Percentiles rank a stretch among this genome's conserved stretches.
Evolutionary conservation across 208 protist genomes (phyloP).

Genomic region (Wallacemonas collosoma): DNA sequence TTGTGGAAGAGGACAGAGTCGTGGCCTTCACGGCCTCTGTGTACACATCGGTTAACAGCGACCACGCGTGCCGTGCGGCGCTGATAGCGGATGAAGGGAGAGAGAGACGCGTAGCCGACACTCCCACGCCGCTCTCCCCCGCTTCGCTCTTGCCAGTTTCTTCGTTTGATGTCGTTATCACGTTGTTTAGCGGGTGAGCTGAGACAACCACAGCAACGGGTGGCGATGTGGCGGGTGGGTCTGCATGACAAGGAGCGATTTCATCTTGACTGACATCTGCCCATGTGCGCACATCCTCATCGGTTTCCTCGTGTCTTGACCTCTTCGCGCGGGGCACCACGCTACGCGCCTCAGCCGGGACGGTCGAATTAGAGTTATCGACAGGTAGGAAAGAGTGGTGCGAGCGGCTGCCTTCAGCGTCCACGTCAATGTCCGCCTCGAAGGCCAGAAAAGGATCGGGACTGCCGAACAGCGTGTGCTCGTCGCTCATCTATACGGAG

Average conservation of each 20-base stretch:
- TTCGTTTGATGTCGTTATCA: too few species aligned
- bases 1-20: neutral
- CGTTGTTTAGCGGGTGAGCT: too few species aligned
- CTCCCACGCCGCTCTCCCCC: too few species aligned
- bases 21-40: neutral
- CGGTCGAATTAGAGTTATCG: neutral
- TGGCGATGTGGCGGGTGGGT: too few species aligned
- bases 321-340: neutral
- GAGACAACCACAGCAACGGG: too few species aligned
- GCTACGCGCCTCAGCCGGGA: neutral
- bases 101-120: too few species aligned
- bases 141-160: too few species aligned
- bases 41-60: slow-evolving; percentile 4
- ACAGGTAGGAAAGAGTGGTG: neutral
- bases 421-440: slow-evolving; percentile 17
- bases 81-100: too few species aligned
- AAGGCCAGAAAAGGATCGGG: slow-evolving; percentile 6
- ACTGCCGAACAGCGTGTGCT: neutral
- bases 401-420: slow-evolving; percentile 3
- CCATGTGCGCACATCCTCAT: too few species aligned
- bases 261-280: too few species aligned
- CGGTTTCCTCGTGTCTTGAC: neutral
- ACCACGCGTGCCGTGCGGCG: neutral
- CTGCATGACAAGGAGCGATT: too few species aligned
- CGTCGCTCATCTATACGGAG: neutral